These are phyloP conservation scores for Aspergillus fijiensis DNA, from an alignment of 2,329 filamentous ascomycete genomes.

Conservation along the genomic window DNA sequence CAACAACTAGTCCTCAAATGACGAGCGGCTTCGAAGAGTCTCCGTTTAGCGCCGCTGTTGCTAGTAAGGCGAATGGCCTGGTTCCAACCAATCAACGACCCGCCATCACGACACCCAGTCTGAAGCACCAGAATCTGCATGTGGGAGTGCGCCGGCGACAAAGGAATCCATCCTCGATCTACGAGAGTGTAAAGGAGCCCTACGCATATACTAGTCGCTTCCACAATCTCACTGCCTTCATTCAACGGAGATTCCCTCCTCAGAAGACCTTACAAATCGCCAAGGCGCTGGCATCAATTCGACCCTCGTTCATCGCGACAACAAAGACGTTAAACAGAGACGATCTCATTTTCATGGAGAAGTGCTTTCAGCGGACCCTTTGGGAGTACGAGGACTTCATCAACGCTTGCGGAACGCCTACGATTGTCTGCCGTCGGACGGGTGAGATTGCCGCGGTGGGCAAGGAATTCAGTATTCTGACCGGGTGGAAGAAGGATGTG, in stretches of 20 bases:
- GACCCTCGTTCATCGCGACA: slow-evolving; percentile 89
- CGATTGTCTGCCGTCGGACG: slow-evolving; percentile 85
- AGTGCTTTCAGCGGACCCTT: slow-evolving; percentile 88
- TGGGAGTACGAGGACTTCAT: slow-evolving; percentile 94
- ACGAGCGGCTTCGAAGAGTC: slow-evolving; percentile 45
- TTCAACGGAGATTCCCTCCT: slow-evolving; percentile 74
- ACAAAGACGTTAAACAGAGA: slow-evolving; percentile 84
- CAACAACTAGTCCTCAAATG: slow-evolving; percentile 55
- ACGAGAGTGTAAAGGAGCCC: slow-evolving; percentile 83
- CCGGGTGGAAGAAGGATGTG: slow-evolving; percentile 89
- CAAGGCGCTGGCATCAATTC: slow-evolving; percentile 82
- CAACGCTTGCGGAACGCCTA: slow-evolving; percentile 82
- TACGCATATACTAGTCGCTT: slow-evolving; percentile 90
- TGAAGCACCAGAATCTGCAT: slow-evolving; percentile 43
- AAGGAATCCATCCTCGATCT: slow-evolving; percentile 78
- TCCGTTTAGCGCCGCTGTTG: slow-evolving; percentile 26
- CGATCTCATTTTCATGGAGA: slow-evolving; percentile 96
- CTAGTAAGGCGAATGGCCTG: slow-evolving; percentile 29
- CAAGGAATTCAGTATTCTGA: slow-evolving; percentile 94
- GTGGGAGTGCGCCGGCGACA: slow-evolving; percentile 50
- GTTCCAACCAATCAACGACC: slow-evolving; percentile 37
- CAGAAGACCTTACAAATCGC: slow-evolving; percentile 80
- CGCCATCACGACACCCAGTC: slow-evolving; percentile 44
- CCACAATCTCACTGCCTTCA: slow-evolving; percentile 78
- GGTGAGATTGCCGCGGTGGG: slow-evolving; percentile 94